Evolutionary conservation across 2,329 filamentous ascomycete genomes (phyloP).

Genomic region (Trichoderma sp.): DNA sequence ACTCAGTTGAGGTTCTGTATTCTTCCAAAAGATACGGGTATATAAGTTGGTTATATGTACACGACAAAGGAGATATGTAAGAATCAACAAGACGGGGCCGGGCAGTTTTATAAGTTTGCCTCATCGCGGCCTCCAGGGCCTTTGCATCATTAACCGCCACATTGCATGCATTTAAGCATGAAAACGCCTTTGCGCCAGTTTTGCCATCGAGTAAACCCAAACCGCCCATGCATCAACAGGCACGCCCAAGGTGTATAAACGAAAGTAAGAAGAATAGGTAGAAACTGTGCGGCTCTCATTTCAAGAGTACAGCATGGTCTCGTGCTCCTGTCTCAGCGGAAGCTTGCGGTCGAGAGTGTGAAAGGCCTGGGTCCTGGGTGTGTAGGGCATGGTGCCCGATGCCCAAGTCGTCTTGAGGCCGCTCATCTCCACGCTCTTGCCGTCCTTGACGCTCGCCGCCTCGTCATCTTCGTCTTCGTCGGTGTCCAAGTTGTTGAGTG

Average conservation of each 20-base stretch:
- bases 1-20: neutral
- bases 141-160: constrained; percentile 11
- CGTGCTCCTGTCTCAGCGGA: constrained; percentile 47
- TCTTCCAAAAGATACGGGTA: constrained; percentile 16
- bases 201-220: neutral
- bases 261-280: too few species aligned
- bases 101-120: neutral
- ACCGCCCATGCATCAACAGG: neutral
- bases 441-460: constrained; percentile 34
- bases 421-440: constrained; percentile 59
- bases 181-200: constrained; percentile 17
- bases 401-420: constrained; percentile 36
- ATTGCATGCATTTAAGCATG: constrained; percentile 6
- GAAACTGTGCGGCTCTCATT: neutral
- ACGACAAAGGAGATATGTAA: neutral
- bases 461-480: constrained; percentile 48
- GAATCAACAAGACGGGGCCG: neutral
- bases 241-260: neutral
- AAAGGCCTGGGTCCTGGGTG: constrained; percentile 69
- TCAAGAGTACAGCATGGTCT: constrained; percentile 7
- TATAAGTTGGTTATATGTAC: neutral
- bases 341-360: constrained; percentile 62
- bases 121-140: constrained; percentile 16
- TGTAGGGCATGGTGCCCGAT: constrained; percentile 52
- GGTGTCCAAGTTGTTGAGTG: constrained; percentile 51